Base-by-base conservation (phyloP, 2,329 filamentous ascomycete genomes). In the Aureobasidium vineae region DNA sequence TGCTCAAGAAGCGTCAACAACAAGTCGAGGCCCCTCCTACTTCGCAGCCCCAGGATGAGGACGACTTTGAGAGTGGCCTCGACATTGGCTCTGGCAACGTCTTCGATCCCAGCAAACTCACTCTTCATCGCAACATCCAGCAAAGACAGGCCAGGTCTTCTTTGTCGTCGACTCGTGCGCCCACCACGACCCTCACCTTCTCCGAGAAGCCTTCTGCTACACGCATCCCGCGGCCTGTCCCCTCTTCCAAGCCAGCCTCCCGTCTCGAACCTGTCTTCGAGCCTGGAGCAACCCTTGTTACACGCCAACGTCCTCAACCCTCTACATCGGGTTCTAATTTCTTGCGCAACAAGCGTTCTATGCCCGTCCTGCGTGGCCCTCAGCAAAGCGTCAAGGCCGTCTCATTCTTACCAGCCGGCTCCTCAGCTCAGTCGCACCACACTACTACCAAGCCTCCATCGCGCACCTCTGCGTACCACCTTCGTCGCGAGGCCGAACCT, bases 181-280 rank as follows among this genome's bases (percentile, higher is more conserved):
- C 91, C 13, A 90, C 95, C 33, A 92, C 92, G 13, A 94, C 93
- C 15, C 82, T 98, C 68, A 97, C 92, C 7, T 98, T 98, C 75
- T 96, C 91, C 56, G 95, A 90, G 77, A 92, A 93, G 67, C 75
- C 80, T 13, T 79, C 75, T 23, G 75, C 78, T 52, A 77, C 92
- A 40, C 88, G 92, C 66, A 89, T 97, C 68, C 92, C 94, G 43
- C 86, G 92, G 61, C 89, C 93, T 41, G 83, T 89, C 65, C 73
- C 78, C 19, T 75, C 72, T 23, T 79, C 79, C 63, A 77, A 77
- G 10, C 45, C 68, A 21, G 67, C 70, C 15, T 90, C 90, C 13
- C 88, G 89, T 21, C 83, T 98, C n/a, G 94, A 96, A 74, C 92
- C 94, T 26, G 92, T 98, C 6, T 96, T 92, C 45, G 94, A 98